Evolutionary conservation across 176 grass and related monocot genomes (phyloP), one percentile per base, ranked within the genome.

Genomic region (Calamus simplicifolius): DNA sequence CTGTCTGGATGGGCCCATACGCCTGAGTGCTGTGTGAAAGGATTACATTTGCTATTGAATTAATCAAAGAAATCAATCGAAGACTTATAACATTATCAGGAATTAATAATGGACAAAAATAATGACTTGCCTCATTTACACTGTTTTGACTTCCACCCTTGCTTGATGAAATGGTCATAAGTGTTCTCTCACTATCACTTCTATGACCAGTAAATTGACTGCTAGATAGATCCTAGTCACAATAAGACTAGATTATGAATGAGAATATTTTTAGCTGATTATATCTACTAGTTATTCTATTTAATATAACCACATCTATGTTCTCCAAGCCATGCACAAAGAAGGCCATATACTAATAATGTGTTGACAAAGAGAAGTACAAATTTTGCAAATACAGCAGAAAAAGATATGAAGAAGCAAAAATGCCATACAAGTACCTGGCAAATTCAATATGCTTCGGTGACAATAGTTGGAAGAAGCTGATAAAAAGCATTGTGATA

Each of bases 1-100:
- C 50, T 88, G 63, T 71, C 59, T 69, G 87, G 84, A 31, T 98
- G 83, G 19, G 62, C 78, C 93, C 93, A 98, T 52, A 92, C 76
- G 72, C 59, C 68, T 75, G 79, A 80, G 66, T 57, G 59, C 84
- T 91, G 78, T 51, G 69, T 70, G 69, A 83, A 72, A 49, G 50
- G 60, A 66, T 58, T 50, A 67, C 13, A 56, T 76, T 75, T 72
- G 0, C 57, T 62, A 49, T 19, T 57, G 56, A 43, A 68, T 67
- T n/a, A n/a, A n/a, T n/a, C n/a, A n/a, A n/a, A n/a, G n/a, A n/a
- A n/a, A n/a, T n/a, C 48, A 61, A 63, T 48, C n/a, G 16, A 27
- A 56, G 0, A 56, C 75, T 14, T 12, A 60, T 72, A 75, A 54
- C 8, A 10, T 43, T 56, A 65, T 19, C 66, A 19, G 29, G 62